phyloP scores from a whole-genome alignment of 768 basidiomycete species.

The Russula virescens region DNA sequence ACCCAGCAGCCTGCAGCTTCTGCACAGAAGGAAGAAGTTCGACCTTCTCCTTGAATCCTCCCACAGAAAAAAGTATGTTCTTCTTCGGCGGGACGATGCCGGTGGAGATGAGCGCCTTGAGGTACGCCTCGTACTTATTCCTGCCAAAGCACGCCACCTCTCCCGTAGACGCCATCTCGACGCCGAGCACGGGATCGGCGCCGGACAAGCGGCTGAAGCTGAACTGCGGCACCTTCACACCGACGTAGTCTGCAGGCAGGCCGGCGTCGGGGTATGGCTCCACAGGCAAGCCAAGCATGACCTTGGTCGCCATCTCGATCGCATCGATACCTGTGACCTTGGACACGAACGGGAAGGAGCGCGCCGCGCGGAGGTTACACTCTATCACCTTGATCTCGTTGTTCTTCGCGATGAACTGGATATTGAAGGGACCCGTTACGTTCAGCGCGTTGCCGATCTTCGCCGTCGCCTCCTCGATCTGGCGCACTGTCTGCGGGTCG shows the following conservation, averaged over 20 bases:
- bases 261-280: constrained; percentile 86
- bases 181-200: constrained; percentile 94
- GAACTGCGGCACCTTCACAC: constrained; percentile 99
- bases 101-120: constrained; percentile 95
- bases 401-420: constrained; percentile 99
- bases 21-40: constrained; percentile 94
- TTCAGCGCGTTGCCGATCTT: constrained; percentile 98
- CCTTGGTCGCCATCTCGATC: constrained; percentile 98
- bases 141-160: constrained; percentile 98
- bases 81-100: constrained; percentile 94
- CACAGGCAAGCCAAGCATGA: constrained; percentile 89
- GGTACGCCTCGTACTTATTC: constrained; percentile 97
- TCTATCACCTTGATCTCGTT: constrained; percentile 99
- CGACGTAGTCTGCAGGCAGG: constrained; percentile 90
- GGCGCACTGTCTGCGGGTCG: constrained; percentile 92
- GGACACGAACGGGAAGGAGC: constrained; percentile 98
- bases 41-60: constrained; percentile 95
- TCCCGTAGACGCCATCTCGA: constrained; percentile 99
- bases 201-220: constrained; percentile 95
- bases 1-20: constrained; percentile 89
- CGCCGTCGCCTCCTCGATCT: constrained; percentile 93
- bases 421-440: constrained; percentile 98
- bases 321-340: constrained; percentile 98
- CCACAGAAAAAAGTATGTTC: constrained; percentile 95
- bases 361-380: constrained; percentile 94